Percentiles rank a stretch among this genome's conserved stretches.
Evolutionary conservation across 2,329 filamentous ascomycete species (phyloP).

Genomic region (Zasmidium cellare): DNA sequence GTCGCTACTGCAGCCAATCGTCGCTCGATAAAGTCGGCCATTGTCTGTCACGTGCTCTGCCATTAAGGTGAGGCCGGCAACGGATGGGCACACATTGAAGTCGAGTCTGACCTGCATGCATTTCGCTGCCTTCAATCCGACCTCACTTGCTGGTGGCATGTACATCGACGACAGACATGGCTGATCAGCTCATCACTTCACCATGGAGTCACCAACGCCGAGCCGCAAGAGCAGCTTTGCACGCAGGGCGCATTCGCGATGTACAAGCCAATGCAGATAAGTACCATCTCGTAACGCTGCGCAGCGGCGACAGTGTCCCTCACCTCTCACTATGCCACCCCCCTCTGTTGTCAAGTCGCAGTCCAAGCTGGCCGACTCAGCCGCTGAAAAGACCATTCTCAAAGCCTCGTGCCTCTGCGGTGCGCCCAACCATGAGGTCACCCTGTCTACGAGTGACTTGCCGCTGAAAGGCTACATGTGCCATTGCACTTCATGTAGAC

Average conservation of each 20-base stretch:
- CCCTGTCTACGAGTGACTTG: conserved; percentile 35
- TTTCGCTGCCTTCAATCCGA: no score
- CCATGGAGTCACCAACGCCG: background rate
- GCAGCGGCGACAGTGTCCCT: background rate
- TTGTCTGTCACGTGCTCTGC: no score
- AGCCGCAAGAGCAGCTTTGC: background rate
- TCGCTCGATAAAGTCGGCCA: no score
- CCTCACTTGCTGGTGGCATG: no score
- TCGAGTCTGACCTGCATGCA: no score
- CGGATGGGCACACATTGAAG: no score
- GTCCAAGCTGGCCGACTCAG: no score
- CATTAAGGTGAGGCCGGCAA: no score
- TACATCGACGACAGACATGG: no score
- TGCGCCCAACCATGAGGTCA: conserved; percentile 35
- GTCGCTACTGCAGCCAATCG: no score
- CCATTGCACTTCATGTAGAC: conserved; percentile 54
- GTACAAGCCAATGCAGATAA: background rate
- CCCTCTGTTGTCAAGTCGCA: conserved; percentile 10
- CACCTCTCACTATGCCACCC: background rate
- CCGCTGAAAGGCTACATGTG: conserved; percentile 48
- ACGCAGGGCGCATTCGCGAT: background rate
- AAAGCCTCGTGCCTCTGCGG: conserved; percentile 41
- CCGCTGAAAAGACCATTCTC: conserved; percentile 15
- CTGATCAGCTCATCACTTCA: background rate
- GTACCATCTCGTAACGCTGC: background rate